phyloP scores from a whole-genome alignment of 306 rosid species.

The Dalbergia oliveri region DNA sequence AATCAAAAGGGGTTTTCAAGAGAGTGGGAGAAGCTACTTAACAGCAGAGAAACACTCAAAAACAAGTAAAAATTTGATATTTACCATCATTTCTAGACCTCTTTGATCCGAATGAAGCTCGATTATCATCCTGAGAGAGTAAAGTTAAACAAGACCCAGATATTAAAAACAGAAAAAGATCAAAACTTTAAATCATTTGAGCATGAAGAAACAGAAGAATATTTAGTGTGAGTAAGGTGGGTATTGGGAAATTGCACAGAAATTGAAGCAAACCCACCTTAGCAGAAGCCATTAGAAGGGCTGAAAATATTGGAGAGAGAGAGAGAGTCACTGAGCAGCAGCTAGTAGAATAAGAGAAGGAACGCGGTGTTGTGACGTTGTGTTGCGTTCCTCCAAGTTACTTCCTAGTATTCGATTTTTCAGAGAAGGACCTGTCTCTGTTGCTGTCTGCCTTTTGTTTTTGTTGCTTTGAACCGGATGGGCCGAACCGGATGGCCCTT shows the following conservation, averaged over 20 bases:
- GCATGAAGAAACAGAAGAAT: neutral
- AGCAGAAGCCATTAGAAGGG: slow-evolving; percentile 50
- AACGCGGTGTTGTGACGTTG: neutral
- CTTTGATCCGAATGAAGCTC: slow-evolving; percentile 54
- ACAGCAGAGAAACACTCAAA: neutral
- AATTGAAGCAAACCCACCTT: slow-evolving; percentile 42
- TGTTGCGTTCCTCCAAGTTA: too few species aligned
- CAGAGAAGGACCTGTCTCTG: too few species aligned
- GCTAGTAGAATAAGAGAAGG: neutral
- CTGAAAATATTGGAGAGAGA: slow-evolving; percentile 15
- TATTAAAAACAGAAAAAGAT: neutral
- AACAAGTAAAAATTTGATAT: neutral
- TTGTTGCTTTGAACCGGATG: too few species aligned
- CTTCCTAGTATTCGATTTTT: too few species aligned
- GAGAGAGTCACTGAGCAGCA: neutral
- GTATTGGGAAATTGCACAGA: slow-evolving; percentile 5
- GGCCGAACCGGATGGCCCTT: too few species aligned
- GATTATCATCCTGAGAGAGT: slow-evolving; percentile 51
- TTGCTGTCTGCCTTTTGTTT: too few species aligned
- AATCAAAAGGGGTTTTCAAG: neutral
- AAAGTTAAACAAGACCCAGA: slow-evolving; percentile 6
- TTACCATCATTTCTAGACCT: slow-evolving; percentile 57
- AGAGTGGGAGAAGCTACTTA: neutral
- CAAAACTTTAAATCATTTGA: neutral
- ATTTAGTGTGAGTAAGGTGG: neutral